phyloP scores from a whole-genome alignment of 192 early-diverging fungal species.

The Coemansia sp. region DNA sequence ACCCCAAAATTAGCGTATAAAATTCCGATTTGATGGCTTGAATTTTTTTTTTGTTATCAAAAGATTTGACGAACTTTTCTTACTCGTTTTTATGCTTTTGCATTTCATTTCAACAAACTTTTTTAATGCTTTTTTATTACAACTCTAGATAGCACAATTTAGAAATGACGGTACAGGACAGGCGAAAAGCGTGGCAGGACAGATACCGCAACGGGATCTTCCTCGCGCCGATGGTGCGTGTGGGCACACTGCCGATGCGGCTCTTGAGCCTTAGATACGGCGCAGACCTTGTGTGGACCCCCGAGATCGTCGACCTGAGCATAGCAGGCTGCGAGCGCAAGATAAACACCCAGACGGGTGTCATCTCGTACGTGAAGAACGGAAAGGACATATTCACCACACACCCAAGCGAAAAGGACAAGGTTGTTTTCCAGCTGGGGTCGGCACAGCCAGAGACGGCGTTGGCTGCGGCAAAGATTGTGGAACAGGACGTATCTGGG shows the following conservation, averaged over 20 bases:
- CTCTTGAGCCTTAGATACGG: slow-evolving; percentile 84
- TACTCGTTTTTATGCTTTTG: too few species aligned
- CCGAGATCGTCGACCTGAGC: slow-evolving; percentile 88
- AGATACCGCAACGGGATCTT: slow-evolving; percentile 62
- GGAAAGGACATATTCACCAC: slow-evolving; percentile 69
- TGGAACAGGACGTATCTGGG: slow-evolving; percentile 87
- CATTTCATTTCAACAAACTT: too few species aligned
- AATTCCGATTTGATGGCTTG: too few species aligned
- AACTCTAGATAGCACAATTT: neutral
- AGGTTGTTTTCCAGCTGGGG: slow-evolving; percentile 93
- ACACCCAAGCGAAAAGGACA: slow-evolving; percentile 73
- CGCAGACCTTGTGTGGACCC: slow-evolving; percentile 90
- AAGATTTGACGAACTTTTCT: too few species aligned
- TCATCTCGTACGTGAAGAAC: slow-evolving; percentile 75
- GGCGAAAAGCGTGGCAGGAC: slow-evolving; percentile 17
- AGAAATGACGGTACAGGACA: slow-evolving; percentile 7
- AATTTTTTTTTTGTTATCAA: too few species aligned
- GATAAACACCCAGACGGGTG: slow-evolving; percentile 72
- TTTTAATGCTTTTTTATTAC: too few species aligned
- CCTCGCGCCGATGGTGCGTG: slow-evolving; percentile 96
- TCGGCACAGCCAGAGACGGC: slow-evolving; percentile 84
- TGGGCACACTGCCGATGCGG: slow-evolving; percentile 90
- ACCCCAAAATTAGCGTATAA: too few species aligned
- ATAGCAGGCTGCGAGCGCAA: slow-evolving; percentile 74
- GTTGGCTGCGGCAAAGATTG: slow-evolving; percentile 77